Base-by-base conservation (phyloP, 257 asterid genomes). In the Fraxinus quadrangulata region DNA sequence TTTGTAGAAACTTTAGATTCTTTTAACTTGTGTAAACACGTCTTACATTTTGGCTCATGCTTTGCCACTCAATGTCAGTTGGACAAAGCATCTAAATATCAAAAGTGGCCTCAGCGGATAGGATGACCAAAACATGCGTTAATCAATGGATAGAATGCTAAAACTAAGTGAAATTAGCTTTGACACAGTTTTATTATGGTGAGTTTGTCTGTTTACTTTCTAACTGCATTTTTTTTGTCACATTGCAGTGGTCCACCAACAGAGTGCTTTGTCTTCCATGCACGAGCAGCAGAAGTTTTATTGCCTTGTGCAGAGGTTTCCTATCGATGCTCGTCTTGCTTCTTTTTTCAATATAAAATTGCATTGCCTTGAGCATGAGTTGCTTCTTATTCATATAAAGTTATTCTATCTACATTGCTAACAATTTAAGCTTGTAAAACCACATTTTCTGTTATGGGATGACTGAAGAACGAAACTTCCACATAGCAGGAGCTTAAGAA, bases 171-270 rank as follows among this genome's bases (percentile, higher is more conserved):
- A 65, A 47, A 54, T 68, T 33, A 73, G 59, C 72, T 81, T 36
- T 78, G 17, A 34, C 30, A 54, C 82, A 74, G 40, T 74, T 11
- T 47, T 39, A 19, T 39, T 23, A 2, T 68, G 31, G 73, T 73
- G n/a, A 24, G 37, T 79, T 73, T 47, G 56, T 3, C 13, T 4
- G 40, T 33, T 76, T 56, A 49, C 73, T 68, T 74, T 88, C 45
- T 78, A 37, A 73, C 71, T 8, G 9, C 71, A 72, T n/a, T 17
- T 79, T 70, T 70, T 69, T 79, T 34, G 72, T 84, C 72, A 70
- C 76, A 72, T 70, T 84, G 81, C 94, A 95, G 98, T 70, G 99
- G 99, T 74, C 98, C 99, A 75, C 96, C 99, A 75, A 95, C 99
- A 51, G 96, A 93, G 84, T 95, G 99, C 85, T 93, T 93, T 80